These are phyloP conservation scores for Styphnolobium japonicum DNA, from an alignment of 306 rosid species.

Conservation along the genomic window DNA sequence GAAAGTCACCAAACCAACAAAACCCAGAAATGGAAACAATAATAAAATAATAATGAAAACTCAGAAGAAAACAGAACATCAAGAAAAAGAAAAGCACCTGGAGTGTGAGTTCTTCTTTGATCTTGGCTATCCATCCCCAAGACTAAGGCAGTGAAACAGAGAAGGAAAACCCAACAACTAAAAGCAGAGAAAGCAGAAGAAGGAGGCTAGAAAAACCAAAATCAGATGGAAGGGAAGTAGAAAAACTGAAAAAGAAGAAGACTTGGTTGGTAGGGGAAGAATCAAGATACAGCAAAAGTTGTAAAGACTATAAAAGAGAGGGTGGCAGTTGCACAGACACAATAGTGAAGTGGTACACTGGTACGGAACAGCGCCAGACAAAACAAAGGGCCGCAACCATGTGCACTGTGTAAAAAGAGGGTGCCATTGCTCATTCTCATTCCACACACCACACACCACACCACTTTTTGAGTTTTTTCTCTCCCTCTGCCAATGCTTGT, in stretches of 20 bases:
- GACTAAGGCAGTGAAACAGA: background rate
- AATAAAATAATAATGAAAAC: background rate
- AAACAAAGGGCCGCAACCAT: background rate
- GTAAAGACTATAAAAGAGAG: background rate
- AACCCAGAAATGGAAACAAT: slow-evolving; percentile 5
- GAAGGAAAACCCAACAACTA: background rate
- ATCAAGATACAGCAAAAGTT: background rate
- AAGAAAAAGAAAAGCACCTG: slow-evolving; percentile 23
- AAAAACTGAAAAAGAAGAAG: background rate
- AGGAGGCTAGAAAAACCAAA: background rate
- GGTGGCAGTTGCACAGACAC: too few relatives aligned
- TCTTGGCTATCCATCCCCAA: slow-evolving; percentile 20
- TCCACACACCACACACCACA: too few relatives aligned
- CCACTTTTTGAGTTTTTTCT: too few relatives aligned
- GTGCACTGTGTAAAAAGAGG: background rate
- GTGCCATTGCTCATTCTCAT: background rate
- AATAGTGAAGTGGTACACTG: background rate
- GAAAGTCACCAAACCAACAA: background rate
- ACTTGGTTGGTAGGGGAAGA: background rate
- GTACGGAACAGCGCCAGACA: background rate
- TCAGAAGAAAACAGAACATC: background rate
- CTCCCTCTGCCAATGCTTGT: too few relatives aligned
- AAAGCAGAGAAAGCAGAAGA: background rate
- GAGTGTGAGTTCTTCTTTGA: slow-evolving; percentile 13
- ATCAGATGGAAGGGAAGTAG: background rate